Evolutionary conservation across 345 rosid genomes (phyloP).

Genomic region (Crucihimalaya himalaica): DNA sequence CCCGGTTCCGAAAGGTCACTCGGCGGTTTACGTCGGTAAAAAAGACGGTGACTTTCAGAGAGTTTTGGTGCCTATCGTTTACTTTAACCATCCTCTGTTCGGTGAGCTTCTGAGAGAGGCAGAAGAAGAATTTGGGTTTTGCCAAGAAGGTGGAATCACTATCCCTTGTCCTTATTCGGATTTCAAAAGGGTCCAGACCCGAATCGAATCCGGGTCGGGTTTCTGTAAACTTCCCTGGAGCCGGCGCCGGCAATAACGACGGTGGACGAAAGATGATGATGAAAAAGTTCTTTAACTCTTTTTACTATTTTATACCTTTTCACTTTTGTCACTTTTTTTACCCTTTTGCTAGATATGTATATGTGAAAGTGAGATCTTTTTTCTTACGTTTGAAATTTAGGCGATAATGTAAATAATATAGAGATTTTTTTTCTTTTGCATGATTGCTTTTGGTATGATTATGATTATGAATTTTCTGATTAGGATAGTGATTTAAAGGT

Average conservation of each 20-base stretch:
- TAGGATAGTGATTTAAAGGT: constrained; percentile 31
- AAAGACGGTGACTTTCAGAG: constrained; percentile 75
- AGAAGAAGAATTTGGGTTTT: constrained; percentile 83
- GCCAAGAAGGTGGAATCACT: constrained; percentile 84
- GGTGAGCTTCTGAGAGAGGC: constrained; percentile 79
- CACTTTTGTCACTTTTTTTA: constrained; percentile 7
- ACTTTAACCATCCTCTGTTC: constrained; percentile 91
- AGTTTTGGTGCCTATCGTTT: constrained; percentile 84
- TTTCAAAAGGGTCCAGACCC: constrained; percentile 78
- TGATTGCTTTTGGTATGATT: constrained; percentile 19
- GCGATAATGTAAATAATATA: constrained; percentile 24
- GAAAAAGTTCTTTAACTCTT: not conserved
- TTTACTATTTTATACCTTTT: constrained; percentile 22
- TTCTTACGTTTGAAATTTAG: constrained; percentile 4
- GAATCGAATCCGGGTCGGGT: constrained; percentile 60
- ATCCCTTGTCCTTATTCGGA: constrained; percentile 84
- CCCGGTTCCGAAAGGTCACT: constrained; percentile 74
- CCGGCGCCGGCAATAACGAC: constrained; percentile 39
- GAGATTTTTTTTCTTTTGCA: not conserved
- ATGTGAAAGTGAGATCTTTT: constrained; percentile 18
- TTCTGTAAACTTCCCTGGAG: constrained; percentile 46
- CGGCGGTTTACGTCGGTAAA: constrained; percentile 83
- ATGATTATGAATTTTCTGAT: constrained; percentile 27
- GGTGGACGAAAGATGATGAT: constrained; percentile 10
- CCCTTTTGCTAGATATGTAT: constrained; percentile 21